A percentile compares a stretch with the other conserved stretches of the same genome.
Conservation (phyloP, 805 yeast species). For the Yarrowia keelungensis region DNA sequence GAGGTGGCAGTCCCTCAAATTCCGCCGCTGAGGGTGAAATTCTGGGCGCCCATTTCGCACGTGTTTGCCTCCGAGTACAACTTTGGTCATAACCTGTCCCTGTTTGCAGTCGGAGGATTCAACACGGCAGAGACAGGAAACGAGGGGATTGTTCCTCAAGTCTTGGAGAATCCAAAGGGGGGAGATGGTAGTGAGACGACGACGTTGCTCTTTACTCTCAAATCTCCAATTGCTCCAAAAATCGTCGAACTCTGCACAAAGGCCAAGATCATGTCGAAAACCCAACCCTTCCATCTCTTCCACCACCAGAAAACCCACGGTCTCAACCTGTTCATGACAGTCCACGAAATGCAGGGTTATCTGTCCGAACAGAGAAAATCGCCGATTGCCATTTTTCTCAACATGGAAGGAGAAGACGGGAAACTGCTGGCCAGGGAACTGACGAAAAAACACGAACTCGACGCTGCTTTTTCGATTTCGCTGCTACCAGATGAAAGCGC, state of each 20-base stretch:
- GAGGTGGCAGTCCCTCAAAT: slow-evolving; percentile 74
- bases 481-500: slow-evolving; percentile 51
- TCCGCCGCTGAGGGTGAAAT: slow-evolving; percentile 71
- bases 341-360: slow-evolving; percentile 51
- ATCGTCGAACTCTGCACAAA: slow-evolving; percentile 67
- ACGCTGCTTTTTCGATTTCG: slow-evolving; percentile 58
- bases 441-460: slow-evolving; percentile 50
- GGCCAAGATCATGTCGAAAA: slow-evolving; percentile 75
- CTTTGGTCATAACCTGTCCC: slow-evolving; percentile 47
- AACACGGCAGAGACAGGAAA: slow-evolving; percentile 2
- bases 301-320: slow-evolving; percentile 46
- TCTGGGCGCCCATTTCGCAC: slow-evolving; percentile 69
- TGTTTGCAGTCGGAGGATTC: slow-evolving; percentile 43
- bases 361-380: slow-evolving; percentile 54
- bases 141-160: not conserved
- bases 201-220: not conserved
- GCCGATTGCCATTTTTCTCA: slow-evolving; percentile 70
- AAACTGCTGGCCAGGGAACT: slow-evolving; percentile 49
- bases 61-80: slow-evolving; percentile 59
- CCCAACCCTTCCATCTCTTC: slow-evolving; percentile 87
- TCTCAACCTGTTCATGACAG: slow-evolving; percentile 48
- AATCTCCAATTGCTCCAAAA: slow-evolving; percentile 47
- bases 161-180: slow-evolving; percentile 1
- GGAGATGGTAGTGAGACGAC: not conserved
- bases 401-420: slow-evolving; percentile 51